Conservation (phyloP, 106 monocot genomes). For the Gastrodia elata region DNA sequence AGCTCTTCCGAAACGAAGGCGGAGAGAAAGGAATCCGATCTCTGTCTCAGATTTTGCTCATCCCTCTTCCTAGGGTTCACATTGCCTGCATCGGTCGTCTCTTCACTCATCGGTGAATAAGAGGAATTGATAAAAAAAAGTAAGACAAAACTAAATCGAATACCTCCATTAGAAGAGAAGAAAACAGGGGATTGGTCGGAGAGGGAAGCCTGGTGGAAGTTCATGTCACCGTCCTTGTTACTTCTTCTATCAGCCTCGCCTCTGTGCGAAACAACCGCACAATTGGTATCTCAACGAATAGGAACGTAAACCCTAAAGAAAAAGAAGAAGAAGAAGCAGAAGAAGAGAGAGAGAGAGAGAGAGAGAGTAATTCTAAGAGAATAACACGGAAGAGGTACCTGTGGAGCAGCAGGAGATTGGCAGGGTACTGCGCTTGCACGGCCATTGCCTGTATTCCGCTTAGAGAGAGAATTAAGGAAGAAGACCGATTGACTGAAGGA, state of each 20-base stretch:
- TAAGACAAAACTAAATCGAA: background rate
- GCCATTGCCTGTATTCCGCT: conserved; percentile 34
- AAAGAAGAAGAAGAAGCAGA: background rate
- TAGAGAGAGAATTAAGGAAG: background rate
- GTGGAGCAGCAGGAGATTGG: conserved; percentile 33
- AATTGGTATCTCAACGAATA: background rate
- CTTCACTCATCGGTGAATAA: background rate
- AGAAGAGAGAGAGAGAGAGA: background rate
- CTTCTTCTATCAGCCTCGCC: conserved; percentile 13
- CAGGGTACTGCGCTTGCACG: conserved; percentile 65
- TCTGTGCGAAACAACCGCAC: background rate
- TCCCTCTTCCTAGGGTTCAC: conserved; percentile 36
- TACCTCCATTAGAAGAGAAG: conserved; percentile 11
- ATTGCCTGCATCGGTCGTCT: conserved; percentile 11
- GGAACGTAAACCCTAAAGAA: background rate
- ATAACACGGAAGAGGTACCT: conserved; percentile 24
- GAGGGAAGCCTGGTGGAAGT: background rate
- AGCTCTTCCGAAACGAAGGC: conserved; percentile 23
- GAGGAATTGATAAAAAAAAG: background rate
- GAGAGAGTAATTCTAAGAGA: background rate
- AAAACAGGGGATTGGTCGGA: conserved; percentile 4
- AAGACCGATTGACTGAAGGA: background rate
- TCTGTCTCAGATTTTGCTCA: conserved; percentile 14
- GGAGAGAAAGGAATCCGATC: background rate
- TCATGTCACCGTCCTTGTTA: conserved; percentile 15